A percentile compares a stretch with the other conserved stretches of the same genome.
phyloP scores from a whole-genome alignment of 345 rosid species.

The Citrus trifoliata region DNA sequence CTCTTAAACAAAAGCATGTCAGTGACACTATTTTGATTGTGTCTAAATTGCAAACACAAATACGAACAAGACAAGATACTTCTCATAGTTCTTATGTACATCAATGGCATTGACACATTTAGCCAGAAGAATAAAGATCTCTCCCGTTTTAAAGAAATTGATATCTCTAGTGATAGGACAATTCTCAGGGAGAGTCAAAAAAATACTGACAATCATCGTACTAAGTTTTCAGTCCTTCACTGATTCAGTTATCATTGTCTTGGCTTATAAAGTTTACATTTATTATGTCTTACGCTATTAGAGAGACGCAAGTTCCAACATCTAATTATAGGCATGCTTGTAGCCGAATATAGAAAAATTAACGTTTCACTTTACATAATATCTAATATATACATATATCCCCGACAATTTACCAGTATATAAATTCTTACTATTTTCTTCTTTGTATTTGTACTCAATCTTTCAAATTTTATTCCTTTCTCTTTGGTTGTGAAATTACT shows the following conservation, averaged over 20 bases:
- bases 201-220: neutral
- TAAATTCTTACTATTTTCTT: neutral
- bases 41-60: neutral
- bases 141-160: neutral
- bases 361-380: too few relatives aligned
- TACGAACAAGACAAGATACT: neutral
- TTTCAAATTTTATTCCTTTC: neutral
- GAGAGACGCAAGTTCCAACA: neutral
- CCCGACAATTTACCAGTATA: neutral
- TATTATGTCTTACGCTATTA: neutral
- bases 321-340: neutral
- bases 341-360: too few relatives aligned
- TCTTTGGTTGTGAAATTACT: neutral
- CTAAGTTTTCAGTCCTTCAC: neutral
- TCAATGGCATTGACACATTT: neutral
- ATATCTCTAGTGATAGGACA: neutral
- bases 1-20: neutral
- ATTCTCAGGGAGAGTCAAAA: neutral
- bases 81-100: neutral
- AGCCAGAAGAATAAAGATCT: neutral
- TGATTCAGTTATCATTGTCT: neutral
- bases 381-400: neutral
- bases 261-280: slow-evolving; percentile 2
- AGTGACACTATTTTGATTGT: neutral
- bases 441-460: neutral